Evolutionary conservation across 148 eudicot species (phyloP).

Genomic region (Mesembryanthemum crystallinum): DNA sequence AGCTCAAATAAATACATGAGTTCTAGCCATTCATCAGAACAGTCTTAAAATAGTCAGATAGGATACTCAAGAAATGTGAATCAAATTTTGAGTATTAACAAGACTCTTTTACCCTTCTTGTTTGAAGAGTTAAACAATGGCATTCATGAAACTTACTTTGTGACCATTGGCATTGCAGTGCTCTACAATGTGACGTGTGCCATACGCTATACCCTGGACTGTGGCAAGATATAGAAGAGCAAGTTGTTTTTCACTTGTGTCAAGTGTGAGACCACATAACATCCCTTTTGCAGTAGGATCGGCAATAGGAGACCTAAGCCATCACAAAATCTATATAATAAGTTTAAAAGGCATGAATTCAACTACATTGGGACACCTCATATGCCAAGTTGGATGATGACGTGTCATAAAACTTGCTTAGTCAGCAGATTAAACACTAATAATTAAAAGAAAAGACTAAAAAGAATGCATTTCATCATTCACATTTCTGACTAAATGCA

Average conservation of each 20-base stretch:
- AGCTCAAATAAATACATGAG: not conserved
- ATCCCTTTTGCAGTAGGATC: slow-evolving; percentile 91
- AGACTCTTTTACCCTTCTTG: not conserved
- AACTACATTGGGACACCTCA: not conserved
- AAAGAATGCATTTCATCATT: too few relatives aligned
- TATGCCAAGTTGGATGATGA: too few relatives aligned
- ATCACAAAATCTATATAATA: slow-evolving; percentile 24
- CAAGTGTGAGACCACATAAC: slow-evolving; percentile 84
- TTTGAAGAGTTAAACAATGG: not conserved
- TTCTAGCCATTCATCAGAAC: not conserved
- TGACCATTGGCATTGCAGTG: slow-evolving; percentile 96
- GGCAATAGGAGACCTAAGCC: slow-evolving; percentile 85
- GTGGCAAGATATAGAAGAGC: slow-evolving; percentile 91
- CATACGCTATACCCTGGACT: slow-evolving; percentile 93
- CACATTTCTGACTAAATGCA: too few relatives aligned
- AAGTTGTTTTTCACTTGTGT: slow-evolving; percentile 81
- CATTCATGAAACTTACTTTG: slow-evolving; percentile 48
- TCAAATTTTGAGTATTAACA: not conserved
- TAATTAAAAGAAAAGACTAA: too few relatives aligned
- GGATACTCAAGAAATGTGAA: too few relatives aligned
- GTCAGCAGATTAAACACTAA: too few relatives aligned
- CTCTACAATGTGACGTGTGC: slow-evolving; percentile 93
- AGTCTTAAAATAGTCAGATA: not conserved
- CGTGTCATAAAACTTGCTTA: too few relatives aligned
- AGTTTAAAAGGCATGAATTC: not conserved